Conservation (phyloP, 371 early-diverging fungal species). For the Batkoa obscura region DNA sequence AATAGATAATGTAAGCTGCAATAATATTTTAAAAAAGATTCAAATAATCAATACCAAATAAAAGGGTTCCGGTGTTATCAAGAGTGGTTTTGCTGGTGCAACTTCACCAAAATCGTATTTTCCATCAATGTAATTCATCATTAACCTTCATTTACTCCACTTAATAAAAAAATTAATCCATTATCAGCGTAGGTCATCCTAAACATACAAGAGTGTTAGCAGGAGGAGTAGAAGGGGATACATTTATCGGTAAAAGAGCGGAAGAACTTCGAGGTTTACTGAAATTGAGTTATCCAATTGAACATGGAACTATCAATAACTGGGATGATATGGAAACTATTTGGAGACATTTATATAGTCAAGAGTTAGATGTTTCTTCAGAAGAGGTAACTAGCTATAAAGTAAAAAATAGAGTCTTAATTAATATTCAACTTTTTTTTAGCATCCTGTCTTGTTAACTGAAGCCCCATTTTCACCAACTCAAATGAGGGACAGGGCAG, state of each 20-base stretch:
- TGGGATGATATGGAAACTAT: constrained; percentile 97
- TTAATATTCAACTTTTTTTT: background rate
- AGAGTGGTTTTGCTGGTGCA: constrained; percentile 95
- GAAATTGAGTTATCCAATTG: constrained; percentile 81
- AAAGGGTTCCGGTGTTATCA: constrained; percentile 90
- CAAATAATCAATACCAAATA: background rate
- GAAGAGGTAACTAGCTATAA: constrained; percentile 56
- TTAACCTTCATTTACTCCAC: too few relatives aligned
- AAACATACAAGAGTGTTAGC: constrained; percentile 91
- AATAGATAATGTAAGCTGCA: constrained; percentile 39
- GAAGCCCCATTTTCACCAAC: constrained; percentile 89
- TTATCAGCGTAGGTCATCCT: constrained; percentile 75
- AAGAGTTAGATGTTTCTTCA: constrained; percentile 79
- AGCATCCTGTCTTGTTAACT: constrained; percentile 90
- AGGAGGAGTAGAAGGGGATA: constrained; percentile 88
- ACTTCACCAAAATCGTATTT: constrained; percentile 86
- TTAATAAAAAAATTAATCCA: background rate
- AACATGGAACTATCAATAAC: constrained; percentile 88
- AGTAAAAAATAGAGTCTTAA: background rate
- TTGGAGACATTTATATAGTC: constrained; percentile 85
- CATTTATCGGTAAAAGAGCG: constrained; percentile 82
- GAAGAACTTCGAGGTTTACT: constrained; percentile 85
- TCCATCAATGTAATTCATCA: constrained; percentile 43
- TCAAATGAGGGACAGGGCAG: constrained; percentile 70
- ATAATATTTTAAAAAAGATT: constrained; percentile 17